Evolutionary conservation across 441 rosid genomes (phyloP).

Genomic region (Mallotus repandus): DNA sequence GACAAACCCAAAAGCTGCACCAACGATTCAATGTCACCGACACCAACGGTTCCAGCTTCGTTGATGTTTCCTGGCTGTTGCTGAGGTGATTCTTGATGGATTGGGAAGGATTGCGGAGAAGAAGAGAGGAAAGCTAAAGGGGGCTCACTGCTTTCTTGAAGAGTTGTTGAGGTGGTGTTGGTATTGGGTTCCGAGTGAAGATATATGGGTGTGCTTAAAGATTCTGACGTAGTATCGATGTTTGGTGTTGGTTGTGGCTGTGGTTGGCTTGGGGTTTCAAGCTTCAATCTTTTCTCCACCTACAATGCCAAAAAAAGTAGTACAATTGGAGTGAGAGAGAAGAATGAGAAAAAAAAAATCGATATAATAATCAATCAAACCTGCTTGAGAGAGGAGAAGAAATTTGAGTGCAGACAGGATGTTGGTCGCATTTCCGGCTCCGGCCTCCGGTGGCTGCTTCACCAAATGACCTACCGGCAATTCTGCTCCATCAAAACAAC

Average conservation of each 20-base stretch:
- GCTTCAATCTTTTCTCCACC: slow-evolving; percentile 55
- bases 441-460: slow-evolving; percentile 22
- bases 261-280: slow-evolving; percentile 24
- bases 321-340: no score
- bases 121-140: slow-evolving; percentile 39
- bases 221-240: no score
- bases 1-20: no score
- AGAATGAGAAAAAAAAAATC: neutral
- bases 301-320: slow-evolving; percentile 6
- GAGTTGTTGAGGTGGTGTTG: neutral
- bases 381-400: slow-evolving; percentile 49
- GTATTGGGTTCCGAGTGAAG: slow-evolving; percentile 25
- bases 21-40: no score
- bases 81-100: slow-evolving; percentile 21
- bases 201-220: slow-evolving; percentile 33
- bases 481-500: neutral
- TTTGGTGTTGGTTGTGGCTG: slow-evolving; percentile 21
- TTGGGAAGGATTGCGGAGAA: slow-evolving; percentile 21
- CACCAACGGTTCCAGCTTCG: neutral
- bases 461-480: slow-evolving; percentile 47
- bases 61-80: neutral
- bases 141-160: slow-evolving; percentile 41
- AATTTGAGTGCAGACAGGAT: slow-evolving; percentile 35
- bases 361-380: neutral
- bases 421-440: slow-evolving; percentile 16